Base-by-base conservation (phyloP, 1,284 basidiomycete genomes). In the Erythrobasidium hasegawianum region DNA sequence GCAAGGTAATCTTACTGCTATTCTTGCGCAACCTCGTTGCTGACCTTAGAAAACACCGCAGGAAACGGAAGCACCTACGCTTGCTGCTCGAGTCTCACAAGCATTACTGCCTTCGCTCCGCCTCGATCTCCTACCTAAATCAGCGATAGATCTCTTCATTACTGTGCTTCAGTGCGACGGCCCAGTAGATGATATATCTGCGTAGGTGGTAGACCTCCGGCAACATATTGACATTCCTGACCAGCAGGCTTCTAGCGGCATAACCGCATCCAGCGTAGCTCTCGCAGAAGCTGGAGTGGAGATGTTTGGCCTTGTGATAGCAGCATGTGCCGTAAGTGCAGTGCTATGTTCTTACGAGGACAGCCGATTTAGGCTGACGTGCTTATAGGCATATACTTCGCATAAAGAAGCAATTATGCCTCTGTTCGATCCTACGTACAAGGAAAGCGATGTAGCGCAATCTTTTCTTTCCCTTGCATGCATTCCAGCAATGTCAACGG, bases 111-210 rank as follows among this genome's bases (percentile, higher is more conserved):
- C 96, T 0, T 85, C 93, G 0, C 83, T 98, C 7, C 85, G 90
- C 43, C 81, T 97, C 18, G 92, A 97, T 72, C 81, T 92, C 1
- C 82, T 97, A 4, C 95, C 96, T 8, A 99, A 98, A 78, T 89
- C 92, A 0, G 87, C 87, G 8, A 86, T 98, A 72, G 96, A 98
- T 78, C 81, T 97, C 33, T 94, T 90, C 77, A 79, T 99, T 49
- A 88, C 87, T 14, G 82, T 99, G 20, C 86, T 99, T 39, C 93
- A 99, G 78, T 87, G 87, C 10, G 93, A 97, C 75, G 89, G 89
- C 2, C 81, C 88, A 16, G 87, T 92, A 74, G 85, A 86, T 24
- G 90, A 90, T 70, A 82, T 94, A n/a, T 85, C 88, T 0, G 84
- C 89, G 3, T 73, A 43, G 39, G 72, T 69, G 8, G 13, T n/a